Percentiles rank a stretch among this genome's conserved stretches.
Conservation (phyloP, 1,139 yeast genomes). For the Candida tetrigidarum region DNA sequence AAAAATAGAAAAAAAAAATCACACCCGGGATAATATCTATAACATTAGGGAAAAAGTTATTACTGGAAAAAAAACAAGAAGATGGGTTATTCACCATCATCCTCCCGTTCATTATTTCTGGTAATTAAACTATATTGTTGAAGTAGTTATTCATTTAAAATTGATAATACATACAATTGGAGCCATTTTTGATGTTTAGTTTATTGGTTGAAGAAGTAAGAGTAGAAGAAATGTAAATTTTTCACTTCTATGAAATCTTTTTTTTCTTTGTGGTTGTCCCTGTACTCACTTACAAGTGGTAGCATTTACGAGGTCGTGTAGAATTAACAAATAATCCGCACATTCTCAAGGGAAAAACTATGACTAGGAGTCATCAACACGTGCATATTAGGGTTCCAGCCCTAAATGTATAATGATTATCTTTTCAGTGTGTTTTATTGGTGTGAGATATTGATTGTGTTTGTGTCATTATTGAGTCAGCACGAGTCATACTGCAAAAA, state of each 20-base stretch:
- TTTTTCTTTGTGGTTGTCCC: too few species aligned
- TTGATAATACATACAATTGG: constrained; percentile 76
- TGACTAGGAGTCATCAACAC: not conserved
- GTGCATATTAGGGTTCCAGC: constrained; percentile 3
- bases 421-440: not conserved
- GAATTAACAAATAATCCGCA: not conserved
- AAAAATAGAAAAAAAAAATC: constrained; percentile 11
- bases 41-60: constrained; percentile 14
- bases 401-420: not conserved
- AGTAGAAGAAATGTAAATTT: not conserved
- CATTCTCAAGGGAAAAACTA: not conserved
- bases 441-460: not conserved
- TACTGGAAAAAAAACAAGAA: constrained; percentile 12
- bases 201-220: constrained; percentile 5
- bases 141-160: constrained; percentile 4
- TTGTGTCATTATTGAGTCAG: constrained; percentile 6
- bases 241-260: not conserved
- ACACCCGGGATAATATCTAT: constrained; percentile 10
- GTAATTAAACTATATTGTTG: constrained; percentile 2
- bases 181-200: constrained; percentile 61
- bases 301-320: not conserved
- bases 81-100: too few species aligned
- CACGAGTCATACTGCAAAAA: constrained; percentile 7
- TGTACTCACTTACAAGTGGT: too few species aligned
- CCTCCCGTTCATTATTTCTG: too few species aligned